Evolutionary conservation across 352 stramenopile genomes (phyloP).

Genomic region (Phytophthora cryptogea): DNA sequence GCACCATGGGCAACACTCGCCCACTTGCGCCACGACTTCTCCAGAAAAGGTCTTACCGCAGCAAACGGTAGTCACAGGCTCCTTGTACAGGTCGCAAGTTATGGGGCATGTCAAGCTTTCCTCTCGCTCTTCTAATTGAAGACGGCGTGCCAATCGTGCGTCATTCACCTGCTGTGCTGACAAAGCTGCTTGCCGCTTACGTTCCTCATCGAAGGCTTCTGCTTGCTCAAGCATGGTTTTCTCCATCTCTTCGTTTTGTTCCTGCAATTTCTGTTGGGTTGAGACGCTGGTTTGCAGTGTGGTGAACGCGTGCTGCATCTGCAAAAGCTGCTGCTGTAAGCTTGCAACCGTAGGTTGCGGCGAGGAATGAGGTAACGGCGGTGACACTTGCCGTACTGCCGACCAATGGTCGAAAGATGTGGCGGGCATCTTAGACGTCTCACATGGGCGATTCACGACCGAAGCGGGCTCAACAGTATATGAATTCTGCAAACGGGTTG

Average conservation of each 20-base stretch:
- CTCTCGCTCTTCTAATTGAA: constrained; percentile 9
- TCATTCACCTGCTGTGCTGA: constrained; percentile 6
- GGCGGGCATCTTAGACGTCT: not conserved
- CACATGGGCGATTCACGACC: not conserved
- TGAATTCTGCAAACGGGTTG: not conserved
- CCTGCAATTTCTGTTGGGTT: constrained; percentile 3
- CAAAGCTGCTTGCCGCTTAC: constrained; percentile 1
- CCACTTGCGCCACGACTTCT: not conserved
- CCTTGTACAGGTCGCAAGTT: constrained; percentile 8
- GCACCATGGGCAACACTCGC: constrained; percentile 12
- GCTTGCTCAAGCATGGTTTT: constrained; percentile 6
- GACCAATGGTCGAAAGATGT: not conserved
- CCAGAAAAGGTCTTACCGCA: constrained; percentile 22
- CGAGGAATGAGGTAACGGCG: not conserved
- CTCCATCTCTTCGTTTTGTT: constrained; percentile 8
- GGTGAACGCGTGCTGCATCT: constrained; percentile 12
- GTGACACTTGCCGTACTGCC: not conserved
- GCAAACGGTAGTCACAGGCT: constrained; percentile 15
- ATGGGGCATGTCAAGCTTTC: constrained; percentile 18
- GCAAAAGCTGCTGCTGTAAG: constrained; percentile 15
- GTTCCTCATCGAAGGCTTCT: constrained; percentile 6
- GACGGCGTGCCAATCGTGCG: constrained; percentile 3
- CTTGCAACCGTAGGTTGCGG: not conserved
- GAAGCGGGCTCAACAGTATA: not conserved
- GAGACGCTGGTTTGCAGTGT: constrained; percentile 2